Evolutionary conservation across 1,284 basidiomycete genomes (phyloP).

Genomic region (Exobasidium cylindrosporum): DNA sequence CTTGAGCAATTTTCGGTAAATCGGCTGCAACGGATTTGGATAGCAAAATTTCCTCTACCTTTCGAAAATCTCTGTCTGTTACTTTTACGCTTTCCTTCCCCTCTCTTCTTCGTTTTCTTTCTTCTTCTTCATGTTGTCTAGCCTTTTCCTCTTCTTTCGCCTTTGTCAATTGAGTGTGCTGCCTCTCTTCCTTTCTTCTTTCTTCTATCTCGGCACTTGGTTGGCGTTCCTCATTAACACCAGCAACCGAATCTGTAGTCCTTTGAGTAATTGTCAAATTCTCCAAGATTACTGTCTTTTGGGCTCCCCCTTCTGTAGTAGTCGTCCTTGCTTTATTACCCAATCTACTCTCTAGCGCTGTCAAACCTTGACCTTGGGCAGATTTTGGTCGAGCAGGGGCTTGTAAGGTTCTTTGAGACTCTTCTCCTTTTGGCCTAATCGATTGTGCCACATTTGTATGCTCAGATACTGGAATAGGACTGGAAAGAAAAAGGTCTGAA

Average conservation of each 20-base stretch:
- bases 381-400: slow-evolving; percentile 20
- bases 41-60: slow-evolving; percentile 3
- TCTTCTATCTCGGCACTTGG: slow-evolving; percentile 20
- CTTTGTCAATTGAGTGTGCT: slow-evolving; percentile 14
- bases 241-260: not conserved
- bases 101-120: not conserved
- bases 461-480: not conserved
- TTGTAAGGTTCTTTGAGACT: slow-evolving; percentile 2
- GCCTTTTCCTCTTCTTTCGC: slow-evolving; percentile 12
- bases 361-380: slow-evolving; percentile 31
- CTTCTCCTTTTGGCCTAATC: not conserved
- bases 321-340: slow-evolving; percentile 27
- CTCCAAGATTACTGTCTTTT: slow-evolving; percentile 1
- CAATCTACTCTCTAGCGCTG: slow-evolving; percentile 30
- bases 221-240: not conserved
- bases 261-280: slow-evolving; percentile 10
- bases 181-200: slow-evolving; percentile 5
- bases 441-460: not conserved
- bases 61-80: slow-evolving; percentile 11
- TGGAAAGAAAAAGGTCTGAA: slow-evolving; percentile 31
- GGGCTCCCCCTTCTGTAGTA: not conserved
- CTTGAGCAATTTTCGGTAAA: not conserved
- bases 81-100: not conserved
- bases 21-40: not conserved
- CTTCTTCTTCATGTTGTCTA: slow-evolving; percentile 2